These are phyloP conservation scores for Candida nanaspora DNA, from an alignment of 805 yeast genomes.

Conservation along the genomic window DNA sequence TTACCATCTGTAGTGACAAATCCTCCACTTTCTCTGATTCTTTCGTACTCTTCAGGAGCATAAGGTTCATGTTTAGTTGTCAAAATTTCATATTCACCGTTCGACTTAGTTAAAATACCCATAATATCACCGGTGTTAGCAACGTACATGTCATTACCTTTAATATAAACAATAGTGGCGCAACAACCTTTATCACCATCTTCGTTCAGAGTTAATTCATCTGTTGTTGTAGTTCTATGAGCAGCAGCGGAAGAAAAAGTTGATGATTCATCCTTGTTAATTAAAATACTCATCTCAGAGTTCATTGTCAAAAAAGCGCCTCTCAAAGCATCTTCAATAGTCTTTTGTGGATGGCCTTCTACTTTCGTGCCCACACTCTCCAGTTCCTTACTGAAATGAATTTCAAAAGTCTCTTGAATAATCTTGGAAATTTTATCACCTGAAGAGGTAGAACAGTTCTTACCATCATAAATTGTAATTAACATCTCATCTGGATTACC, in stretches of 20 bases:
- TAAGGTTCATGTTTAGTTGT: conserved; percentile 84
- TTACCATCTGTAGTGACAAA: conserved; percentile 79
- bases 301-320: conserved; percentile 75
- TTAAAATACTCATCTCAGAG: conserved; percentile 66
- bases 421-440: conserved; percentile 65
- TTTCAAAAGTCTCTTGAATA: conserved; percentile 65
- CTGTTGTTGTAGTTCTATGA: conserved; percentile 41
- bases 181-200: conserved; percentile 82
- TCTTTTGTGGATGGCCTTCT: conserved; percentile 35
- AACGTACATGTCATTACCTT: conserved; percentile 60
- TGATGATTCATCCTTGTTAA: conserved; percentile 37
- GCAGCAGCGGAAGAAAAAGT: conserved; percentile 40
- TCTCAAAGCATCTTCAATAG: conserved; percentile 69
- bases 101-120: conserved; percentile 69
- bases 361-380: conserved; percentile 24
- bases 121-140: conserved; percentile 91
- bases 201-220: conserved; percentile 49
- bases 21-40: conserved; percentile 90
- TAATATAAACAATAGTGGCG: conserved; percentile 73
- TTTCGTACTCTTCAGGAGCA: conserved; percentile 65
- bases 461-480: conserved; percentile 82
- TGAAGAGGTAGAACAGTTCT: conserved; percentile 43
- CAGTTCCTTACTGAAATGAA: conserved; percentile 62
- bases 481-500: conserved; percentile 79
- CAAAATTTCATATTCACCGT: conserved; percentile 71